These are phyloP conservation scores for Oryza meridionalis DNA, from an alignment of 176 grass and related monocot species.

Conservation along the genomic window DNA sequence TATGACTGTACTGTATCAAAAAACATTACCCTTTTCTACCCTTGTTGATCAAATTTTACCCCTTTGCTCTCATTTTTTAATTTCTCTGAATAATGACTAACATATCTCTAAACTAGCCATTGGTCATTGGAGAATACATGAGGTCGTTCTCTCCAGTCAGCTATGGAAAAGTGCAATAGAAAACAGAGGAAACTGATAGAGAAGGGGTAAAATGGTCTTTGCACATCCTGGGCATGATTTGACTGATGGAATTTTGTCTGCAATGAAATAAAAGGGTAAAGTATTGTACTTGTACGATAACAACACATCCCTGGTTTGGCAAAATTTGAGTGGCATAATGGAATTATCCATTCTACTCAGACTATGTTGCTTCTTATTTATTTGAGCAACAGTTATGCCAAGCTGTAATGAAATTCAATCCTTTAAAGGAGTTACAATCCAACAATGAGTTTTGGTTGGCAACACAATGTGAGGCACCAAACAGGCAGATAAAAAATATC, in stretches of 20 bases:
- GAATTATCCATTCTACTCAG: background rate
- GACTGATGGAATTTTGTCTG: background rate
- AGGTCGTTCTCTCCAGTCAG: background rate
- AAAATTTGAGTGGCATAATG: background rate
- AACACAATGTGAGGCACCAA: background rate
- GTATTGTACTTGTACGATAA: background rate
- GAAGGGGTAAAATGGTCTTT: background rate
- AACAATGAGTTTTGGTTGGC: background rate
- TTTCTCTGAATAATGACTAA: background rate
- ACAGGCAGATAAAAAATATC: slow-evolving; percentile 6
- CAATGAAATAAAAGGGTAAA: background rate
- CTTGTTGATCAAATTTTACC: background rate
- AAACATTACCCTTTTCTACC: background rate
- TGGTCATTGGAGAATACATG: background rate
- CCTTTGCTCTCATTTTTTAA: background rate
- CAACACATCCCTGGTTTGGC: background rate
- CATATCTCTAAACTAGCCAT: background rate
- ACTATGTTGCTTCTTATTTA: background rate
- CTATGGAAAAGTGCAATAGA: background rate
- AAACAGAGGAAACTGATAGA: background rate
- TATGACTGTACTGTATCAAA: background rate
- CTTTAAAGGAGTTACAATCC: slow-evolving; percentile 7
- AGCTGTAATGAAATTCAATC: background rate
- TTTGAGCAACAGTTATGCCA: background rate
- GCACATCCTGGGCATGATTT: background rate